Conservation (phyloP, 805 yeast genomes). For the Candida ortonii region DNA sequence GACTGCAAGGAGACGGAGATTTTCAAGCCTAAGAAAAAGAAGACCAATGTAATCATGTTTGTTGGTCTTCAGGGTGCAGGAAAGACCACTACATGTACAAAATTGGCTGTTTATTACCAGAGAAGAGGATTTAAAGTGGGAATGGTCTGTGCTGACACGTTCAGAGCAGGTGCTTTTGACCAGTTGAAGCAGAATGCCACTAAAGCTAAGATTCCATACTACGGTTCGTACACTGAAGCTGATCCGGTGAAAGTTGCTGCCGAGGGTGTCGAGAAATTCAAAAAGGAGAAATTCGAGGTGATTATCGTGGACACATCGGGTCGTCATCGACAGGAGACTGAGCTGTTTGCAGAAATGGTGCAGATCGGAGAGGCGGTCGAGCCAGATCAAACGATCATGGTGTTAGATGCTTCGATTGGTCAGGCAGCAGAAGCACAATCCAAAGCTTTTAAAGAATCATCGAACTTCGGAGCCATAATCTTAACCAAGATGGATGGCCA, state of each 20-base stretch:
- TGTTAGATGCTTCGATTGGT: conserved; percentile 94
- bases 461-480: conserved; percentile 92
- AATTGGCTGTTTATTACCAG: conserved; percentile 90
- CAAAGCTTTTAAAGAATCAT: conserved; percentile 85
- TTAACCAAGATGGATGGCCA: conserved; percentile 98
- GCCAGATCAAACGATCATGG: conserved; percentile 98
- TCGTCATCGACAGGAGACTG: conserved; percentile 93
- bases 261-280: conserved; percentile 90
- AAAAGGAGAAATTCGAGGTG: conserved; percentile 85
- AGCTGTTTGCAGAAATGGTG: conserved; percentile 89
- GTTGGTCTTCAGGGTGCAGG: conserved; percentile 99
- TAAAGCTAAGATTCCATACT: conserved; percentile 89
- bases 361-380: conserved; percentile 83
- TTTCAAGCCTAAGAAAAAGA: conserved; percentile 84
- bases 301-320: conserved; percentile 98
- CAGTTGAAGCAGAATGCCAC: conserved; percentile 97
- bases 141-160: conserved; percentile 97
- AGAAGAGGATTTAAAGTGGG: conserved; percentile 94
- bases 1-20: conserved; percentile 50
- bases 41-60: conserved; percentile 84
- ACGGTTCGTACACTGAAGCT: conserved; percentile 92
- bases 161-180: conserved; percentile 99
- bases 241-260: conserved; percentile 91
- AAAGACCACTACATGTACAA: conserved; percentile 96
- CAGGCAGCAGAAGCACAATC: conserved; percentile 98